Evolutionary conservation across 257 asterid species (phyloP).

Genomic region (Nicotiana knightiana): DNA sequence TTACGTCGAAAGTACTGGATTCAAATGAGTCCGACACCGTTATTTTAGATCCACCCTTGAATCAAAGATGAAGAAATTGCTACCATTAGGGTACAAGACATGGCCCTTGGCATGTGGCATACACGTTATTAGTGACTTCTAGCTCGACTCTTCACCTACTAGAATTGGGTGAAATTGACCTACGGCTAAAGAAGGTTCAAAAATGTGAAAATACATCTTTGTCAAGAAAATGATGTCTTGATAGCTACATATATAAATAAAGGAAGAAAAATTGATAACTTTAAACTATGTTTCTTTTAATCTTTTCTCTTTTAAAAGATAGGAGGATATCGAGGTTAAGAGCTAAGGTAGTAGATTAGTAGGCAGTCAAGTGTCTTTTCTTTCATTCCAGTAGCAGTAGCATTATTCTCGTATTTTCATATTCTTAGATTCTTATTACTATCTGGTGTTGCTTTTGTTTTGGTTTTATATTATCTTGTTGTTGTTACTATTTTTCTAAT

Average conservation of each 20-base stretch:
- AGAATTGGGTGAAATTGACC: background rate
- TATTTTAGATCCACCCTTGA: too few species aligned
- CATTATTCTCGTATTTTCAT: too few species aligned
- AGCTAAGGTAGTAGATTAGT: too few species aligned
- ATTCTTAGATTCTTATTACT: too few species aligned
- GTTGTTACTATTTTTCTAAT: too few species aligned
- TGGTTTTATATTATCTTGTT: too few species aligned
- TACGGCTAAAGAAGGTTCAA: background rate
- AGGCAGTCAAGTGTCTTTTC: fast-evolving
- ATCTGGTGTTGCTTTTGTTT: too few species aligned
- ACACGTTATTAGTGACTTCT: background rate
- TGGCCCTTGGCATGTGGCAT: conserved; percentile 7
- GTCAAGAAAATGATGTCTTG: background rate
- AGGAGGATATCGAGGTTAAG: too few species aligned
- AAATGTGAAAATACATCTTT: background rate
- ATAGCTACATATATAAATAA: background rate
- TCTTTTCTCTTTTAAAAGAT: background rate
- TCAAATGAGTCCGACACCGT: too few species aligned
- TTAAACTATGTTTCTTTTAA: background rate
- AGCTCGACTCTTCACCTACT: background rate
- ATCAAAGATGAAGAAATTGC: background rate
- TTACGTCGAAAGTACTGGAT: too few species aligned
- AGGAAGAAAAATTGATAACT: background rate
- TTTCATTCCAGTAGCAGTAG: too few species aligned
- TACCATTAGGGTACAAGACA: background rate